Evolutionary conservation across 345 rosid species (phyloP).

Genomic region (Lagerstroemia speciosa): DNA sequence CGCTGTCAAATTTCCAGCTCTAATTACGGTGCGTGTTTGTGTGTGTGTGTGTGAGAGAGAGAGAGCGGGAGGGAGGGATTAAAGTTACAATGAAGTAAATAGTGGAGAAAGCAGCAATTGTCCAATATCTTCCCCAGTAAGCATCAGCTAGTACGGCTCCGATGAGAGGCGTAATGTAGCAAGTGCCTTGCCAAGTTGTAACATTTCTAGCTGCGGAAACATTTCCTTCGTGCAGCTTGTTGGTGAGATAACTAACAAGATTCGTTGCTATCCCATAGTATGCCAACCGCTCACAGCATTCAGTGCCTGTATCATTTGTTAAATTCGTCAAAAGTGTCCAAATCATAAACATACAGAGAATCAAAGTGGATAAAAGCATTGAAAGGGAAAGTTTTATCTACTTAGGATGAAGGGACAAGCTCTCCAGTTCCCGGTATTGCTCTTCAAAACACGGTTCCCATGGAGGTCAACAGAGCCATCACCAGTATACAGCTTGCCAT

Average conservation of each 20-base stretch:
- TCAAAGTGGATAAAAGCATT: background rate
- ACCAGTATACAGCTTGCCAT: slow-evolving; percentile 47
- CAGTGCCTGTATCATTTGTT: slow-evolving; percentile 42
- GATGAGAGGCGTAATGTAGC: slow-evolving; percentile 82
- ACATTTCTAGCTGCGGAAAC: slow-evolving; percentile 85
- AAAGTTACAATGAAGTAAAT: slow-evolving; percentile 58
- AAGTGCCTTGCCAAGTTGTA: slow-evolving; percentile 83
- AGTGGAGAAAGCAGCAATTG: slow-evolving; percentile 77
- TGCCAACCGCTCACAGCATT: slow-evolving; percentile 91
- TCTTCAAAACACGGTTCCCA: slow-evolving; percentile 70
- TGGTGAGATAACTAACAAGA: slow-evolving; percentile 83
- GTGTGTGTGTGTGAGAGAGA: too few species aligned
- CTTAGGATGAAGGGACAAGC: slow-evolving; percentile 96
- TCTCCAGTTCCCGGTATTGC: slow-evolving; percentile 85
- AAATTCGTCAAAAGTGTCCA: slow-evolving; percentile 7
- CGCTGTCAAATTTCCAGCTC: too few species aligned
- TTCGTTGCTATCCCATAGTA: slow-evolving; percentile 86
- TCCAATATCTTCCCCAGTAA: slow-evolving; percentile 97
- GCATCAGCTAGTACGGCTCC: slow-evolving; percentile 93
- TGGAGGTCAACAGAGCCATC: slow-evolving; percentile 82
- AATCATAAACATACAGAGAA: background rate
- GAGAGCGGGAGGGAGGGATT: background rate
- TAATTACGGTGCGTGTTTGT: too few species aligned
- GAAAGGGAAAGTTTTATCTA: slow-evolving; percentile 15
- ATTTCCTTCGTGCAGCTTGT: slow-evolving; percentile 69